Base-by-base conservation (phyloP, 2,329 filamentous ascomycete species). In the Aspergillus pseudoglaucus region DNA sequence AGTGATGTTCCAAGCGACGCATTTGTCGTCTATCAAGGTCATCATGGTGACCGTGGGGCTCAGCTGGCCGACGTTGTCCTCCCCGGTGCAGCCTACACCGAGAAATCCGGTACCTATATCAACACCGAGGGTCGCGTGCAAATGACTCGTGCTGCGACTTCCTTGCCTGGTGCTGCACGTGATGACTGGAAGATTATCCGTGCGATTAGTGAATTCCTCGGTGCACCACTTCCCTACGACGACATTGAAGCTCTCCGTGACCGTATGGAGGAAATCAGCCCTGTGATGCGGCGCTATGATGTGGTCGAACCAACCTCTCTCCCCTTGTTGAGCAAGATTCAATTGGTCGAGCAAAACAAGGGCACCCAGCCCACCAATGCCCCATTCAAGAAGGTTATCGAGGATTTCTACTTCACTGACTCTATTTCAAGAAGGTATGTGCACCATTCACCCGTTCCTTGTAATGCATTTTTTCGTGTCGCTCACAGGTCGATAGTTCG, bases 151-250 rank as follows among this genome's bases (percentile, higher is more conserved):
- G 85, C 88, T 42, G 93, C 93, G 25, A 94, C 90, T 33, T 87
- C 87, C 41, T 78, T 95, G 56, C 88, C 90, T 20, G 93, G 93
- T 51, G 93, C 90, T 46, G 83, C 91, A 48, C 83, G 93, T 64
- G 91, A 93, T 54, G 93, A 98, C 75, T 98, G 93, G 93, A 98
- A 97, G 82, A 97, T 98, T 63, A 84, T 98, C 59, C 88, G 93
- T 55, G 93, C 93, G 15, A 83, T 81, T 48, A 93, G 87, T 64
- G 93, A 97, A 73, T 96, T 95, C 74, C 79, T 98, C 14, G 88
- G 87, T 51, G 83, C 78, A 23, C 85, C 90, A 56, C 81, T 98
- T 46, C 88, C 90, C 18, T 98, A 97, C 65, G 91, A 98, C 61
- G 90, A 97, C 64, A 81, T 98, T 44, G 87, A 93, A 56, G 80